Evolutionary conservation across 176 grass and related monocot species (phyloP).

Genomic region (Panicum miliaceum): DNA sequence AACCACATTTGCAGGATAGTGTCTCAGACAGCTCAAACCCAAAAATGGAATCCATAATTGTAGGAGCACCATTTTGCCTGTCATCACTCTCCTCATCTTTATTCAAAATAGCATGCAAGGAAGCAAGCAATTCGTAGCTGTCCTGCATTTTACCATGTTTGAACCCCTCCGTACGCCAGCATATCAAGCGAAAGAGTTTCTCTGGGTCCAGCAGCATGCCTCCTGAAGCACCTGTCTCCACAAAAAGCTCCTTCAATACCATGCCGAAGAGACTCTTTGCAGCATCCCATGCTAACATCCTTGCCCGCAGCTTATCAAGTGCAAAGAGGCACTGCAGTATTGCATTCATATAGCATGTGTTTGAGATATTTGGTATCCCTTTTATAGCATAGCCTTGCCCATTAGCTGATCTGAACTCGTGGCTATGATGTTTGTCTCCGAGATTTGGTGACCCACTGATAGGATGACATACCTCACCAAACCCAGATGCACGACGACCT

Average conservation of each 20-base stretch:
- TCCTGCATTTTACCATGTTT: constrained; percentile 43
- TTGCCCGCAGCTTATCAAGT: constrained; percentile 59
- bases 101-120: constrained; percentile 40
- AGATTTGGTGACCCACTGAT: background rate
- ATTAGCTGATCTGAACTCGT: background rate
- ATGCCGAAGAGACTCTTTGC: constrained; percentile 9
- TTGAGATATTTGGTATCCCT: constrained; percentile 11
- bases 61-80: constrained; percentile 20
- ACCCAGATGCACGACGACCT: background rate
- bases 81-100: constrained; percentile 13
- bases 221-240: constrained; percentile 46
- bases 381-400: constrained; percentile 22
- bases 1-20: constrained; percentile 47
- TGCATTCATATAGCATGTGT: constrained; percentile 58
- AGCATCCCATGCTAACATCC: constrained; percentile 45
- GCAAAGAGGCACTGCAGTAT: constrained; percentile 80
- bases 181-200: constrained; percentile 39
- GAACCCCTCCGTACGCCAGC: constrained; percentile 7
- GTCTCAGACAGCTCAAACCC: constrained; percentile 37
- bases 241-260: constrained; percentile 56
- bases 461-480: background rate
- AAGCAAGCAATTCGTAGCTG: constrained; percentile 70
- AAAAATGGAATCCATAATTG: constrained; percentile 58
- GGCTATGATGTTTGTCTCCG: background rate
- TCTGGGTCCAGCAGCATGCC: constrained; percentile 28